A percentile compares a stretch with the other conserved stretches of the same genome.
phyloP scores from a whole-genome alignment of 1,284 basidiomycete species.

The Ustanciosporium gigantosporum region DNA sequence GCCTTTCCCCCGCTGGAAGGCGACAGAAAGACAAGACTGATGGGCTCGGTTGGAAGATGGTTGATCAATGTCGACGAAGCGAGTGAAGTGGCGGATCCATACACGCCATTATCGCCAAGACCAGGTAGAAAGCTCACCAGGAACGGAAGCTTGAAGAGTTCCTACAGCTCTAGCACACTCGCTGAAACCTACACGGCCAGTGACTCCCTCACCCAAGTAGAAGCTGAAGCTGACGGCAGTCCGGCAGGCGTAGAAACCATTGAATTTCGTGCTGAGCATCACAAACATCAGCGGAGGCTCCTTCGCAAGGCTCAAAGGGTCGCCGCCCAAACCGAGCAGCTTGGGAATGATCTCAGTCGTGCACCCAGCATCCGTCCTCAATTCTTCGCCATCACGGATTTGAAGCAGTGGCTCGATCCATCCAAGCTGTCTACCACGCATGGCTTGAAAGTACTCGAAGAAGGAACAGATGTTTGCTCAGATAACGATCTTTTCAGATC shows the following conservation, averaged over 20 bases:
- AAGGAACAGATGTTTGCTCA: conserved; percentile 8
- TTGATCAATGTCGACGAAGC: conserved; percentile 19
- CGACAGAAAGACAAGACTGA: conserved; percentile 9
- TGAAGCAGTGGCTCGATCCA: conserved; percentile 49
- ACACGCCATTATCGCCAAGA: conserved; percentile 20
- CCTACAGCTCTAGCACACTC: conserved; percentile 21
- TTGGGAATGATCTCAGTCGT: conserved; percentile 37
- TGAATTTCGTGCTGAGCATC: conserved; percentile 16
- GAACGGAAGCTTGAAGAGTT: conserved; percentile 29
- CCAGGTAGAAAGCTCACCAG: conserved; percentile 22
- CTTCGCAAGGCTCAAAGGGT: conserved; percentile 18
- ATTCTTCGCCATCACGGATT: conserved; percentile 46
- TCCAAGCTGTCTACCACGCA: conserved; percentile 20
- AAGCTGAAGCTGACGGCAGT: background rate
- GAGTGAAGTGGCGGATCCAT: conserved; percentile 19
- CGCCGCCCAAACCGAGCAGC: background rate
- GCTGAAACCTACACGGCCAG: conserved; percentile 13
- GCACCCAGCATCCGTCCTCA: conserved; percentile 51
- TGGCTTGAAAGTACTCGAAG: conserved; percentile 21
- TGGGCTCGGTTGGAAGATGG: conserved; percentile 28
- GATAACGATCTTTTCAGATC: conserved; percentile 18
- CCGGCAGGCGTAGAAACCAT: conserved; percentile 2
- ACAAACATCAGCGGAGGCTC: conserved; percentile 21
- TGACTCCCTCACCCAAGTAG: conserved; percentile 11
- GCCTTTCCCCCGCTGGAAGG: conserved; percentile 17